Percentiles rank a stretch among this genome's conserved stretches.
phyloP scores from a whole-genome alignment of 1,139 yeast species.

The Debaryomycetaceae sp. region DNA sequence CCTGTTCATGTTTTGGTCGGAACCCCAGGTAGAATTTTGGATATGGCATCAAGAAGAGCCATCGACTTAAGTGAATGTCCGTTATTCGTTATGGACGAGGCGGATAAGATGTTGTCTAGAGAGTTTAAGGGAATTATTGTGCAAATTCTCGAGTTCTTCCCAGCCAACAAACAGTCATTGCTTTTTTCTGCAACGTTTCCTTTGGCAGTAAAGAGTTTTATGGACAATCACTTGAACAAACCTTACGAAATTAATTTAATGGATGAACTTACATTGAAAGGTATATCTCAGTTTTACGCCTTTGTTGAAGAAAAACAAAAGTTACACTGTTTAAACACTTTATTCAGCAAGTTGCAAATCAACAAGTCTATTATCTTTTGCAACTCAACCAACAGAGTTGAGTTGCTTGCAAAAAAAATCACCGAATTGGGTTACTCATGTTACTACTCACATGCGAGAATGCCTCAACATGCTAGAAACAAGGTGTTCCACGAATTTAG shows the following conservation, averaged over 20 bases:
- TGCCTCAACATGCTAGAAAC: conserved; percentile 97
- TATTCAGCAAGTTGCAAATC: conserved; percentile 89
- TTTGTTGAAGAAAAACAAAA: conserved; percentile 96
- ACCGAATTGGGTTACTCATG: conserved; percentile 97
- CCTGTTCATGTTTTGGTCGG: conserved; percentile 91
- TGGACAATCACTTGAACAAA: conserved; percentile 85
- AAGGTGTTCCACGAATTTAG: conserved; percentile 98
- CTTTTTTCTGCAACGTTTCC: conserved; percentile 97
- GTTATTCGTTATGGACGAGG: conserved; percentile 96
- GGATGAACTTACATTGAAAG: conserved; percentile 95
- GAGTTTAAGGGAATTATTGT: conserved; percentile 89
- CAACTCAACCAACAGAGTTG: conserved; percentile 95
- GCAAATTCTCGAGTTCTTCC: conserved; percentile 81
- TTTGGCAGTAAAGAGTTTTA: conserved; percentile 83
- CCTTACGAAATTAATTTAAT: conserved; percentile 95
- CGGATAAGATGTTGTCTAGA: conserved; percentile 91
- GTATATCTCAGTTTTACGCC: conserved; percentile 96
- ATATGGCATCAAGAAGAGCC: conserved; percentile 81
- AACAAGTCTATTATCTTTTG: conserved; percentile 96
- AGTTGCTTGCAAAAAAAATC: conserved; percentile 89
- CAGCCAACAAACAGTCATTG: conserved; percentile 76
- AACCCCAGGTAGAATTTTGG: conserved; percentile 96
- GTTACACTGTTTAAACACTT: conserved; percentile 90
- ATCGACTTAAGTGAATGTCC: conserved; percentile 88
- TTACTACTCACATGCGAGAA: conserved; percentile 94